Conservation (phyloP, 2,329 filamentous ascomycete species). For the Pyrenochaeta sp. region DNA sequence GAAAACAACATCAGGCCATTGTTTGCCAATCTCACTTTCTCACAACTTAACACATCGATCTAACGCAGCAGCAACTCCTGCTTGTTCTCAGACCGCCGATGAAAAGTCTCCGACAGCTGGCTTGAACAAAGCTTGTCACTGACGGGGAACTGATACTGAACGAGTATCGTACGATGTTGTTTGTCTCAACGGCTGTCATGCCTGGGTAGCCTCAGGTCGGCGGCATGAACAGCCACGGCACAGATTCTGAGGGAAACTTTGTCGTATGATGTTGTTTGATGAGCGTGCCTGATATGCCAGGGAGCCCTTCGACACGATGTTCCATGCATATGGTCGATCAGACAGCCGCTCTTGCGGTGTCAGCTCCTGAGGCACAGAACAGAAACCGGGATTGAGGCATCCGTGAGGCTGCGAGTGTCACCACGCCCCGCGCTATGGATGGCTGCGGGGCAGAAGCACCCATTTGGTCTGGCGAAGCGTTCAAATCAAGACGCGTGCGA, state of each 20-base stretch:
- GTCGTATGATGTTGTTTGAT: constrained; percentile 50
- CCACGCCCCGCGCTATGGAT: constrained; percentile 12
- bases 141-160: constrained; percentile 32
- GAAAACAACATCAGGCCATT: constrained; percentile 46
- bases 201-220: constrained; percentile 6
- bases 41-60: constrained; percentile 4
- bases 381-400: constrained; percentile 46
- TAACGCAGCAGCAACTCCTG: constrained; percentile 7
- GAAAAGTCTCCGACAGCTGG: constrained; percentile 12
- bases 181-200: constrained; percentile 36
- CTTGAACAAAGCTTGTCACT: constrained; percentile 20
- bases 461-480: constrained; percentile 3
- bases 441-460: constrained; percentile 13
- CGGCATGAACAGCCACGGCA: constrained; percentile 24
- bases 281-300: constrained; percentile 21
- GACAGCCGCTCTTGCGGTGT: constrained; percentile 5
- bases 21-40: constrained; percentile 25
- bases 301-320: constrained; percentile 21
- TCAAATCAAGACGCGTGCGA: not conserved
- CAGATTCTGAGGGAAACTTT: constrained; percentile 43
- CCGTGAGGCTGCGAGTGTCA: constrained; percentile 30
- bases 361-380: constrained; percentile 34
- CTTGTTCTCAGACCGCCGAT: not conserved
- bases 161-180: constrained; percentile 45
- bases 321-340: constrained; percentile 17